These are phyloP conservation scores for Flaveria robusta DNA, from an alignment of 129 eudicot genomes.

Conservation along the genomic window DNA sequence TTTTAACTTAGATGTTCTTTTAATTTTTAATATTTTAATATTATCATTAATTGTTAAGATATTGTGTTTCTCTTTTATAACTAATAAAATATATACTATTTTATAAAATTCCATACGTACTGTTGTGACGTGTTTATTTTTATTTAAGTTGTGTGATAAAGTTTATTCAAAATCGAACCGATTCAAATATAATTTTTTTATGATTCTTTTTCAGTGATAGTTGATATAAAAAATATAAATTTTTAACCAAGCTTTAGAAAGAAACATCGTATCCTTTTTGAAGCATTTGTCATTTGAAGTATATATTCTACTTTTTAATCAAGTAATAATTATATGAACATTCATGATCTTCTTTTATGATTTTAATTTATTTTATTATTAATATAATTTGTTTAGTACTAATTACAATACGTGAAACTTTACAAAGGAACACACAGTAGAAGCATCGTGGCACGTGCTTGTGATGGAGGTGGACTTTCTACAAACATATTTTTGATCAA, in stretches of 20 bases:
- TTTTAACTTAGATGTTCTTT: too few relatives aligned
- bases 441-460: constrained; percentile 16
- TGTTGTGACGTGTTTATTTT: too few relatives aligned
- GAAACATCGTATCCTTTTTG: background rate
- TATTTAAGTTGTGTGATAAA: too few relatives aligned
- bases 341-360: background rate
- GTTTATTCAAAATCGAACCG: too few relatives aligned
- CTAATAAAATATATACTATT: too few relatives aligned
- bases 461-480: background rate
- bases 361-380: background rate
- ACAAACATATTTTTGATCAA: background rate
- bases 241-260: background rate
- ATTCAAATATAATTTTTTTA: too few relatives aligned
- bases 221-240: too few relatives aligned
- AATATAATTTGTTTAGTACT: background rate
- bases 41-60: too few relatives aligned
- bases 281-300: background rate
- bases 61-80: too few relatives aligned
- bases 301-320: background rate
- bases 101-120: too few relatives aligned
- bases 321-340: background rate
- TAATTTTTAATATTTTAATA: too few relatives aligned
- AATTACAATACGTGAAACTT: background rate
- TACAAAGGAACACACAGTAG: background rate
- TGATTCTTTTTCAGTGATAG: too few relatives aligned